A percentile compares a stretch with the other conserved stretches of the same genome.
Conservation (phyloP, 148 eudicot species). For the Vaccinium corymbosum region DNA sequence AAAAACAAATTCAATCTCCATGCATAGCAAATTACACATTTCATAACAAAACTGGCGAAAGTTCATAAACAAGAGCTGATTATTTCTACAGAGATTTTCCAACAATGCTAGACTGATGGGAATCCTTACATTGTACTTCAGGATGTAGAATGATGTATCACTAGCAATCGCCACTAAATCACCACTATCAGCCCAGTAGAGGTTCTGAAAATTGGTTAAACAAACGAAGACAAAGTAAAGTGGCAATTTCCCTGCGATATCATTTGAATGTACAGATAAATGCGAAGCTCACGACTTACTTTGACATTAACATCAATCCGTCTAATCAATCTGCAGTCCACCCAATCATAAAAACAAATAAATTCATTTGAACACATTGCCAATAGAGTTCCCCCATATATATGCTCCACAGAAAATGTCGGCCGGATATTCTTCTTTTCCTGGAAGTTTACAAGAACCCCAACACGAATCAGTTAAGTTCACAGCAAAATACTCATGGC, state of each 20-base stretch:
- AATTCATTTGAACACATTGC: slow-evolving; percentile 98
- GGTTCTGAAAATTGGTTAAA: slow-evolving; percentile 48
- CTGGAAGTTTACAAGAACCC: slow-evolving; percentile 40
- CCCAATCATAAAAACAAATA: slow-evolving; percentile 97
- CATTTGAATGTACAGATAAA: slow-evolving; percentile 1
- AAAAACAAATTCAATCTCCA: slow-evolving; percentile 12
- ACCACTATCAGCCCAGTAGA: slow-evolving; percentile 99
- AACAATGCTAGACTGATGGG: slow-evolving; percentile 7
- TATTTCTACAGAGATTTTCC: neutral
- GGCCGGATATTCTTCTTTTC: slow-evolving; percentile 94
- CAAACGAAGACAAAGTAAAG: slow-evolving; percentile 2
- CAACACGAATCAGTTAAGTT: slow-evolving; percentile 7
- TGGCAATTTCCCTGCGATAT: neutral
- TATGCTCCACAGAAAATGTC: slow-evolving; percentile 87
- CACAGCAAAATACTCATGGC: neutral
- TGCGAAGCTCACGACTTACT: slow-evolving; percentile 40
- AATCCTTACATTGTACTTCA: slow-evolving; percentile 79
- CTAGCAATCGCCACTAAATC: slow-evolving; percentile 96
- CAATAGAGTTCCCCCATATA: slow-evolving; percentile 80
- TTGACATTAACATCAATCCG: slow-evolving; percentile 93
- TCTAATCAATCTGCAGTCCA: slow-evolving; percentile 85
- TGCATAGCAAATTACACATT: neutral
- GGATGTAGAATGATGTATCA: slow-evolving; percentile 91
- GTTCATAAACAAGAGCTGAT: neutral
- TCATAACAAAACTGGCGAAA: neutral